These are phyloP conservation scores for Ceratobasidium sp. DNA, from an alignment of 1,284 basidiomycete genomes.

Conservation along the genomic window DNA sequence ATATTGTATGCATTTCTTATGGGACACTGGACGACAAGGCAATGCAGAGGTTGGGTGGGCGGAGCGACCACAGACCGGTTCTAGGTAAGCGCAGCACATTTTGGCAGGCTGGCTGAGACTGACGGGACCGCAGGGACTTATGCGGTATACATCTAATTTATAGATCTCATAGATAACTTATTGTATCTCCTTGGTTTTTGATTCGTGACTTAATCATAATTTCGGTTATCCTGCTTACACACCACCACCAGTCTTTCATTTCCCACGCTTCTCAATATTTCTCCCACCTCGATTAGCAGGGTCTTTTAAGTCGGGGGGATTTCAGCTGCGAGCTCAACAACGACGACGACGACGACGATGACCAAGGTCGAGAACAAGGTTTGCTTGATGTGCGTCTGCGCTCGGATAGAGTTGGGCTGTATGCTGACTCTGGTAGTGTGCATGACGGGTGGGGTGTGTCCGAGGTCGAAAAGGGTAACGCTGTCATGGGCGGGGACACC, in stretches of 20 bases:
- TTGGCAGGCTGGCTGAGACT: neutral
- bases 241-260: neutral
- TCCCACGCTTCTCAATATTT: constrained; percentile 32
- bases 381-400: constrained; percentile 76
- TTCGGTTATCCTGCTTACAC: neutral
- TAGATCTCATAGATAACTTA: constrained; percentile 37
- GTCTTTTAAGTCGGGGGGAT: constrained; percentile 8
- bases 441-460: constrained; percentile 93
- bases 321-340: neutral
- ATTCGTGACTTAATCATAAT: constrained; percentile 4
- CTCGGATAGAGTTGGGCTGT: neutral
- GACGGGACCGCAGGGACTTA: constrained; percentile 30
- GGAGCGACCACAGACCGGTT: constrained; percentile 50
- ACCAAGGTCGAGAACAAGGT: constrained; percentile 79
- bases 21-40: constrained; percentile 74
- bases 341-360: constrained; percentile 43
- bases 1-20: constrained; percentile 72
- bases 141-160: constrained; percentile 45
- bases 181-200: neutral
- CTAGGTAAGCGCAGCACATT: constrained; percentile 24
- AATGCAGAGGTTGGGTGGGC: constrained; percentile 72
- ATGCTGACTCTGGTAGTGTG: constrained; percentile 57
- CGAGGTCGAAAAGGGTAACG: constrained; percentile 78
- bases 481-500: constrained; percentile 81
- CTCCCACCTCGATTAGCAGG: constrained; percentile 19